These are phyloP conservation scores for Globisporangium camurandrum DNA, from an alignment of 352 stramenopile species.

Conservation along the genomic window DNA sequence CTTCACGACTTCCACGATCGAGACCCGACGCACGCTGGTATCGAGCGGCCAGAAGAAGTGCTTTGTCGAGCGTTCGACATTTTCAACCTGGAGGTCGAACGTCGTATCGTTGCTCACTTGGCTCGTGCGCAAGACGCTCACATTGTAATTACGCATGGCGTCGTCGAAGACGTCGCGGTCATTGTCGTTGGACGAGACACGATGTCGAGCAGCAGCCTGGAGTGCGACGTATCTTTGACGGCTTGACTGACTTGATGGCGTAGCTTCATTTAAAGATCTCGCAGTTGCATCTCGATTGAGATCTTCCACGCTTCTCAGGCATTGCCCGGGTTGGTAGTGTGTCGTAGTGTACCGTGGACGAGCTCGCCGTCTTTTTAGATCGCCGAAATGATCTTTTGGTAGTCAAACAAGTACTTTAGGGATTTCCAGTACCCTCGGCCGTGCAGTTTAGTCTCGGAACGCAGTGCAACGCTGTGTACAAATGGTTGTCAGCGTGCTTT, in stretches of 20 bases:
- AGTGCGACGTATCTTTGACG: neutral
- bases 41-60: conserved; percentile 10
- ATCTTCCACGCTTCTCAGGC: conserved; percentile 6
- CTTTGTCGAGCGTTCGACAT: conserved; percentile 4
- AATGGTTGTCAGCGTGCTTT: conserved; percentile 6
- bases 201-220: neutral
- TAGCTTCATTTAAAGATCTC: conserved; percentile 1
- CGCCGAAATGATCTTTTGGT: conserved; percentile 1
- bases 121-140: neutral
- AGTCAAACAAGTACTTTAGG: conserved; percentile 6
- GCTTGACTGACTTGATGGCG: conserved; percentile 2
- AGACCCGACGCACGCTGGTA: conserved; percentile 4
- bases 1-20: conserved; percentile 8
- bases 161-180: neutral
- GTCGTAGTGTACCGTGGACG: conserved; percentile 4
- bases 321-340: conserved; percentile 5
- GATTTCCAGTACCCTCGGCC: conserved; percentile 8
- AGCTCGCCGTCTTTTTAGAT: conserved; percentile 6
- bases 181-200: neutral
- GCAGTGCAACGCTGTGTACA: conserved; percentile 1
- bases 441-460: conserved; percentile 1
- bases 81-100: conserved; percentile 8
- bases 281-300: neutral
- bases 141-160: conserved; percentile 4
- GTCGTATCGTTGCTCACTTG: neutral